Percentiles rank a stretch among this genome's conserved stretches.
These are phyloP conservation scores for Mimosa pudica DNA, from an alignment of 306 rosid genomes.

Conservation along the genomic window DNA sequence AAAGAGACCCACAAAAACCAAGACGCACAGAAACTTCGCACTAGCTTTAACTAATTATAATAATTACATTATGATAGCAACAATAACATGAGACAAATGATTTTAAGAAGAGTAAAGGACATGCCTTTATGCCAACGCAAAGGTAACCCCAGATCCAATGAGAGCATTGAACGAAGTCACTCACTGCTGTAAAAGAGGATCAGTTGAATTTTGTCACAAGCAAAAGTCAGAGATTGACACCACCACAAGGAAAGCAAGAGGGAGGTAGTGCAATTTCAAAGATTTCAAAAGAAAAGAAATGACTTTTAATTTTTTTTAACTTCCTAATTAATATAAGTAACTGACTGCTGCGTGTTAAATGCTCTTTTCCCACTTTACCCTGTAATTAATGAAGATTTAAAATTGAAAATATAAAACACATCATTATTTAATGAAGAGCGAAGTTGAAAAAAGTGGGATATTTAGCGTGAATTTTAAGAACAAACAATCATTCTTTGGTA, in stretches of 20 bases:
- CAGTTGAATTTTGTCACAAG: neutral
- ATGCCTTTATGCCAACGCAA: conserved; percentile 52
- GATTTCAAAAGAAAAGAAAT: neutral
- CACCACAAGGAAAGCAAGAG: neutral
- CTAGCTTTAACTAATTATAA: conserved; percentile 31
- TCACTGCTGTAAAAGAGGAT: conserved; percentile 36
- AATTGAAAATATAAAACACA: too few relatives aligned
- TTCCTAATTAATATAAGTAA: too few relatives aligned
- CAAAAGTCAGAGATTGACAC: conserved; percentile 22
- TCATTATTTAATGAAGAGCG: too few relatives aligned
- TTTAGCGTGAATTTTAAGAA: too few relatives aligned
- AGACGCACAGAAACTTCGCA: conserved; percentile 19
- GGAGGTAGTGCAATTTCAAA: conserved; percentile 31
- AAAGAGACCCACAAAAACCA: conserved; percentile 40
- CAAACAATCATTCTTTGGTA: too few relatives aligned
- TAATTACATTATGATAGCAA: neutral
- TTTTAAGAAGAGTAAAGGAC: conserved; percentile 22
- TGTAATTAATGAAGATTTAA: too few relatives aligned
- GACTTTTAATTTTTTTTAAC: neutral
- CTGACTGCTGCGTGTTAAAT: too few relatives aligned
- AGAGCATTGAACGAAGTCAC: conserved; percentile 35
- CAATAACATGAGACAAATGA: neutral
- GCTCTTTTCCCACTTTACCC: too few relatives aligned
- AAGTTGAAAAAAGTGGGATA: too few relatives aligned
- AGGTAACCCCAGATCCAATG: conserved; percentile 77